Evolutionary conservation across 2,329 filamentous ascomycete genomes (phyloP), one percentile per base, ranked within the genome.

Genomic region (Microascus cirrosus): DNA sequence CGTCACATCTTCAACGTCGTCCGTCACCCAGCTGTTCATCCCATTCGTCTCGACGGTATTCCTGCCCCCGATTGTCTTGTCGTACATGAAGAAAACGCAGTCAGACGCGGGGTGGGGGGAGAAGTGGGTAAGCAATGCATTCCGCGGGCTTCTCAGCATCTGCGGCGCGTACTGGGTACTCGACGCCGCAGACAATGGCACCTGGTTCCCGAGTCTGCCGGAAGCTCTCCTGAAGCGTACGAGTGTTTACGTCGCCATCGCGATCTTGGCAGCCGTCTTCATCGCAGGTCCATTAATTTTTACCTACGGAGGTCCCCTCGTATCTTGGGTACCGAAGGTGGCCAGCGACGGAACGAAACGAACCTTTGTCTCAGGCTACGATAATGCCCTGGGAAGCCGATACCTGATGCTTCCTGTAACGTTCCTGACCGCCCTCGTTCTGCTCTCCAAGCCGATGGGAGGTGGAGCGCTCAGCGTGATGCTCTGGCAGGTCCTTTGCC

Each of bases 391-490:
- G 66, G 94, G 94, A 59, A 87, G 90, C 1, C 87, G 93, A 32
- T 97, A 95, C 72, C 85, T 96, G 63, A 77, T 97, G 36, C 80
- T 97, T 7, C 81, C 91, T 2, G 77, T 90, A 63, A 90, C 92
- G 67, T 84, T 95, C 70, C 79, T 90, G 28, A 79, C 89, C 10
- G 87, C 85, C 1, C 83, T 91, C 59, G 82, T 90, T 57, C 79
- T 96, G 8, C 79, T 97, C 28, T 88, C 93, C 62, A 97, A 97
- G 70, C 94, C 94, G 18, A 95, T 99, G 89, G 94, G 94, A 56
- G 85, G 86, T 59, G 92, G 90, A 55, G 85, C 91, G 1, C 81
- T 97, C 55, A 88, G 83, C 8, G 77, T 97, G 55, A 84, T 94
- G 71, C 76, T 91, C 60, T 93, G 92, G 84, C 93, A 96, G 72